Conservation (phyloP, 1,284 basidiomycete genomes). For the Schizophyllum commune region DNA sequence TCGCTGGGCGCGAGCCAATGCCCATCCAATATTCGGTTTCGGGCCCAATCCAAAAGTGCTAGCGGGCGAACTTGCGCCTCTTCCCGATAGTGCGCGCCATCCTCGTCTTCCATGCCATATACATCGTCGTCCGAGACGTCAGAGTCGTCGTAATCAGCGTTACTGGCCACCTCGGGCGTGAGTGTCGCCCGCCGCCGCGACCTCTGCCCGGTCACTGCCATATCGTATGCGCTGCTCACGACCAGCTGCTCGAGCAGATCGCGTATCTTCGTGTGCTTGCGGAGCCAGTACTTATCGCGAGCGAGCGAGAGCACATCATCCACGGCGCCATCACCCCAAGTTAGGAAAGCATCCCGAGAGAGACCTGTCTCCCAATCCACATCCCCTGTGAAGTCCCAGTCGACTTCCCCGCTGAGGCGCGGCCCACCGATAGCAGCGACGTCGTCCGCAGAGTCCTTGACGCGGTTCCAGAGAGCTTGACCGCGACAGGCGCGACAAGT, state of each 20-base stretch:
- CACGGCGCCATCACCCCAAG: constrained; percentile 54
- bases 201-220: constrained; percentile 9
- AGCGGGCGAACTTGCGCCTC: constrained; percentile 55
- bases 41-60: constrained; percentile 66
- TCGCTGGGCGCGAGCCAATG: constrained; percentile 64
- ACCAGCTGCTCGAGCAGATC: constrained; percentile 61
- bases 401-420: constrained; percentile 24
- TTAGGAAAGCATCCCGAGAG: background rate
- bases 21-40: constrained; percentile 62
- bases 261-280: constrained; percentile 51
- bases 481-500: constrained; percentile 58
- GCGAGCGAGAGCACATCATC: constrained; percentile 51
- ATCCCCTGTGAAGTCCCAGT: background rate
- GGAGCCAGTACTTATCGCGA: constrained; percentile 63
- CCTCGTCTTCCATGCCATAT: constrained; percentile 37
- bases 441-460: constrained; percentile 37
- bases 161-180: background rate
- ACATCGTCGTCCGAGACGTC: background rate
- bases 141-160: background rate
- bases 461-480: constrained; percentile 55
- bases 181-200: constrained; percentile 1
- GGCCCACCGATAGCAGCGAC: constrained; percentile 51
- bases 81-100: constrained; percentile 55
- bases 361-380: constrained; percentile 52
- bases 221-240: constrained; percentile 16